Percentiles rank a stretch among this genome's conserved stretches.
phyloP scores from a whole-genome alignment of 2,329 filamentous ascomycete species.

The Tolypocladium tropicale region DNA sequence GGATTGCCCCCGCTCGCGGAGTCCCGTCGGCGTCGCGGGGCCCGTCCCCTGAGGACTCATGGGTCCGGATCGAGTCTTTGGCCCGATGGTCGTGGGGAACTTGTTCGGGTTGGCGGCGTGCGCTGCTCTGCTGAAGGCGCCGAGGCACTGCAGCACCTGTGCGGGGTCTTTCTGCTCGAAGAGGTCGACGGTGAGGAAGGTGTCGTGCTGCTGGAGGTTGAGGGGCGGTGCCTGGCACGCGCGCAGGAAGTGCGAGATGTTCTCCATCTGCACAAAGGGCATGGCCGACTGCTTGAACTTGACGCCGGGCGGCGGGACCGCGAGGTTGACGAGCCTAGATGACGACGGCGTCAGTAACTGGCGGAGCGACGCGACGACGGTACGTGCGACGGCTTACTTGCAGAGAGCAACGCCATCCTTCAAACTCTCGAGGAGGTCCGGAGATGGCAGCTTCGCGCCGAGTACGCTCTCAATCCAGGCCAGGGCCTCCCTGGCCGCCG shows the following conservation, averaged over 20 bases:
- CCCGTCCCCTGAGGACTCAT: conserved; percentile 61
- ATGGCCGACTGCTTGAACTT: conserved; percentile 87
- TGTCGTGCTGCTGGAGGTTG: conserved; percentile 83
- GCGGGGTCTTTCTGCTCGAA: conserved; percentile 94
- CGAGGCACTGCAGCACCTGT: conserved; percentile 86
- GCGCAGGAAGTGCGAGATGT: conserved; percentile 89
- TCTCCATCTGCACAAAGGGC: conserved; percentile 99
- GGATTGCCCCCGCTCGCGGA: conserved; percentile 38
- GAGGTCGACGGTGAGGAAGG: conserved; percentile 93
- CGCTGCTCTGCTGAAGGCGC: conserved; percentile 83
- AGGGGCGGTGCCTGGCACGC: conserved; percentile 79
- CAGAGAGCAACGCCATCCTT: conserved; percentile 90
- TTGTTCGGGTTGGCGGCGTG: conserved; percentile 60
- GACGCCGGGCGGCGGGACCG: conserved; percentile 64
- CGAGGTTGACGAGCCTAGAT: conserved; percentile 72
- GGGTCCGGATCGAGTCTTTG: conserved; percentile 47
- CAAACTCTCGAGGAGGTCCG: conserved; percentile 73
- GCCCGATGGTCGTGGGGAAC: conserved; percentile 70
- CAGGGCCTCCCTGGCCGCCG: conserved; percentile 75
- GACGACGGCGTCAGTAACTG: conserved; percentile 5
- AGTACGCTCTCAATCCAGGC: conserved; percentile 78
- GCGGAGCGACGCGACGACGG: not conserved
- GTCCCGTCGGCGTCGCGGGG: conserved; percentile 32
- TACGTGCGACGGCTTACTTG: conserved; percentile 49
- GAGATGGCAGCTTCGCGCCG: conserved; percentile 58